Evolutionary conservation across 139 green algal genomes (phyloP), one percentile per base, ranked within the genome.

Genomic region (Desmodesmus armatus): DNA sequence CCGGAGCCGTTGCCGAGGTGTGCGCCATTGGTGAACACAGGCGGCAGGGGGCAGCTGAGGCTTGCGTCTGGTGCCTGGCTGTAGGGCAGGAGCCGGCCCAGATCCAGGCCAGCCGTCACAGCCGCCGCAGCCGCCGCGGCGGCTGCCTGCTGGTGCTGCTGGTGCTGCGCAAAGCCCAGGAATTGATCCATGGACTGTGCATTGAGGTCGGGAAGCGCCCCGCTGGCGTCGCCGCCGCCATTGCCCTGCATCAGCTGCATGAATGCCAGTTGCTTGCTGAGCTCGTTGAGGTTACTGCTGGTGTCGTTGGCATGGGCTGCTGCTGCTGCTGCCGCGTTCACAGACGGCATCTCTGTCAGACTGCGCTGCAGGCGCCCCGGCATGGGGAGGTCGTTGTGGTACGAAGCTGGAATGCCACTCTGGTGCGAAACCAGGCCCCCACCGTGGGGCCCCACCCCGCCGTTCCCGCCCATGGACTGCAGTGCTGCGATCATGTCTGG

Each of bases 1-100:
- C 76, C 5, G 76, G 31, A 5, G 55, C 47, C 29, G 51, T 23
- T 17, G 51, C 49, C 31, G 25, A 13, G 13, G 39, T 40, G 71
- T 51, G 25, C 25, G 71, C 43, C 29, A 79, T 44, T 82, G 55
- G 55, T 43, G 19, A 72, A 82, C 13, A 58, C 37, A n/a, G 76
- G 55, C n/a, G 55, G 55, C 76, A 82, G 55, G 3, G 76, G 55
- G 55, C 76, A 82, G 76, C 55, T 82, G 55, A 72, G 72, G 37
- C 37, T 60, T 72, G 31, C 15, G 17, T n/a, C 47, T 67, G 73
- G 29, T n/a, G 43, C 47, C 11, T 35, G 47, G 17, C 43, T 47
- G 19, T 11, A 2, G 3, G 27, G 35, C 76, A 82, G 76, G 9
- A 82, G 33, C 3, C 6, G 29, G 37, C 72, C 35, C 25, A 82